Base-by-base conservation (phyloP, 139 green algal species). In the Chlamydomonas incerta region DNA sequence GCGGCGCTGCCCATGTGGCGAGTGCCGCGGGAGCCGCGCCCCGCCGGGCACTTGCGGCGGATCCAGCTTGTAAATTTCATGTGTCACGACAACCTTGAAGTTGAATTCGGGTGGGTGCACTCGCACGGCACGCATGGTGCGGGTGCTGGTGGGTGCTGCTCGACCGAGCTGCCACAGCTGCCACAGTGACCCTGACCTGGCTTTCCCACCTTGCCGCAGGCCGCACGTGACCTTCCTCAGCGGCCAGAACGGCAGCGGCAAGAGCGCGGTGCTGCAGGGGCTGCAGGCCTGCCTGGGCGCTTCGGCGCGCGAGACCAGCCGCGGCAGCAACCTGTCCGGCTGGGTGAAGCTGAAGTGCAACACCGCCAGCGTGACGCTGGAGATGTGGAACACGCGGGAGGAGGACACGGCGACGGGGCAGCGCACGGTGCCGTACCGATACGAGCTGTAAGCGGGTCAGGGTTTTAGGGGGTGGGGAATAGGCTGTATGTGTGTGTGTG, bases 221-320 rank as follows among this genome's bases (percentile, higher is more conserved):
- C 87, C 87, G 15, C 87, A 96, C 79, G 90, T 97, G 11, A 96
- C 94, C 63, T 90, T 97, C 77, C 83, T 97, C 21, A 90, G 63
- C 13, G 94, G 94, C 50, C 82, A 72, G n/a, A 97, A 97, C 70
- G 94, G 94, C 77, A 95, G 89, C 67, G 94, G 94, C 70, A 97
- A 97, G 88, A 90, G 65, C 18, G 93, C 94, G 2, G 87, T 94
- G 15, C 82, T 97, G 76, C 90, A 95, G 62, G 93, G 91, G 20
- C 80, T 98, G 74, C 94, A 98, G 90, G 85, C 87, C 57, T 94
- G 90, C 81, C 84, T 98, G 73, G 95, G 95, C 20, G 91, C 90
- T 0, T 87, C 52, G 11, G 95, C 96, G 3, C 69, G 46, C 3
- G 72, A 92, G 21, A 97, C 93, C 23, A 91, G 93, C 18, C 88